Evolutionary conservation across 2,329 filamentous ascomycete species (phyloP).

Genomic region (Ceratocystis alfenasii): DNA sequence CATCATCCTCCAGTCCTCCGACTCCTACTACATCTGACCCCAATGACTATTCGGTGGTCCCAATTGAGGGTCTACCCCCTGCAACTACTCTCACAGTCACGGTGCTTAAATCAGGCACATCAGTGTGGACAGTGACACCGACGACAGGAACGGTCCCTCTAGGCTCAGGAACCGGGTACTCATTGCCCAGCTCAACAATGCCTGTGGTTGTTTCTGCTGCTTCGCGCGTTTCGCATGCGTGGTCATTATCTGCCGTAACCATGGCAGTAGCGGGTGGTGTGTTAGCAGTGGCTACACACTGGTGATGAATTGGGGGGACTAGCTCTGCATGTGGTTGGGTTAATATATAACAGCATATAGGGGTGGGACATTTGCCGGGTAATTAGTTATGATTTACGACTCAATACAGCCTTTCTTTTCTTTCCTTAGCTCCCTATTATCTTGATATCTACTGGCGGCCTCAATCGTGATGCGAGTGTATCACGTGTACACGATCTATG

Average conservation of each 20-base stretch:
- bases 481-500: neutral
- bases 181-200: conserved; percentile 6
- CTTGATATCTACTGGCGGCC: neutral
- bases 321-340: neutral
- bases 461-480: neutral
- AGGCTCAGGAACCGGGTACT: conserved; percentile 14
- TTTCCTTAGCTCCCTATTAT: neutral
- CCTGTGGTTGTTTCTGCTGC: conserved; percentile 19
- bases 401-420: neutral
- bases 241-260: neutral
- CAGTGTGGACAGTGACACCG: conserved; percentile 19
- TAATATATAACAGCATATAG: neutral
- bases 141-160: conserved; percentile 9
- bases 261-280: conserved; percentile 19
- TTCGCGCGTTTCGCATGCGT: conserved; percentile 20
- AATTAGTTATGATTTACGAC: conserved; percentile 5
- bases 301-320: neutral
- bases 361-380: neutral
- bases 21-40: neutral
- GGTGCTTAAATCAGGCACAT: conserved; percentile 18
- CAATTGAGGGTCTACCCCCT: conserved; percentile 16
- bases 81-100: conserved; percentile 19
- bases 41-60: conserved; percentile 18
- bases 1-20: conserved; percentile 5
- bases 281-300: conserved; percentile 5